phyloP scores from a whole-genome alignment of 345 rosid species.

The Corchorus olitorius region DNA sequence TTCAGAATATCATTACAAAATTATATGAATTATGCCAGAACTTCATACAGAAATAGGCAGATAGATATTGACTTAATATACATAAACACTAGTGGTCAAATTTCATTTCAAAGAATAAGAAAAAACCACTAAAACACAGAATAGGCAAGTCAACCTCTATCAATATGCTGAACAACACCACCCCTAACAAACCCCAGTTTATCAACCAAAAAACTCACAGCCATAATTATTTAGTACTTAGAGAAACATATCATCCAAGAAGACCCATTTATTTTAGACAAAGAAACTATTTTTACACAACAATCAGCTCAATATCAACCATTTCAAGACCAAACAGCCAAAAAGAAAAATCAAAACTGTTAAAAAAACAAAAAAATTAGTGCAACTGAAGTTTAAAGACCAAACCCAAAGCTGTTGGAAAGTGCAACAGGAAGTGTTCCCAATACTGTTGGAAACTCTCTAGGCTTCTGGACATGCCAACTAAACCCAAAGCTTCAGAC shows the following conservation, averaged over 20 bases:
- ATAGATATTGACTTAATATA: no score
- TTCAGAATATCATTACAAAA: no score
- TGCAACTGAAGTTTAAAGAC: conserved; percentile 9
- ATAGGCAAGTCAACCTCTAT: conserved; percentile 8
- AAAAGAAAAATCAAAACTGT: neutral
- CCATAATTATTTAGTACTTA: neutral
- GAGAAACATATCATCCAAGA: neutral
- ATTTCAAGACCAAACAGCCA: neutral
- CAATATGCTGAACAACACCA: neutral
- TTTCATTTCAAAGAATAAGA: neutral
- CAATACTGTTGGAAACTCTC: conserved; percentile 20
- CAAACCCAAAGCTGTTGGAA: neutral
- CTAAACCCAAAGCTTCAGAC: neutral
- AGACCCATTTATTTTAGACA: conserved; percentile 4
- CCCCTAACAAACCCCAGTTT: neutral
- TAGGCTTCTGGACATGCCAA: conserved; percentile 14
- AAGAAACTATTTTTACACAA: conserved; percentile 1
- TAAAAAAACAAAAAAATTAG: neutral
- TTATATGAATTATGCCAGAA: neutral
- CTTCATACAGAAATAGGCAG: no score
- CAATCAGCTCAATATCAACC: conserved; percentile 19
- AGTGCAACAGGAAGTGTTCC: conserved; percentile 6
- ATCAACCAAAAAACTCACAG: conserved; percentile 11
- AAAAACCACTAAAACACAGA: neutral
- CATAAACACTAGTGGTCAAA: no score